Conservation (phyloP, 139 green algal species). For the Chlorella sp. region DNA sequence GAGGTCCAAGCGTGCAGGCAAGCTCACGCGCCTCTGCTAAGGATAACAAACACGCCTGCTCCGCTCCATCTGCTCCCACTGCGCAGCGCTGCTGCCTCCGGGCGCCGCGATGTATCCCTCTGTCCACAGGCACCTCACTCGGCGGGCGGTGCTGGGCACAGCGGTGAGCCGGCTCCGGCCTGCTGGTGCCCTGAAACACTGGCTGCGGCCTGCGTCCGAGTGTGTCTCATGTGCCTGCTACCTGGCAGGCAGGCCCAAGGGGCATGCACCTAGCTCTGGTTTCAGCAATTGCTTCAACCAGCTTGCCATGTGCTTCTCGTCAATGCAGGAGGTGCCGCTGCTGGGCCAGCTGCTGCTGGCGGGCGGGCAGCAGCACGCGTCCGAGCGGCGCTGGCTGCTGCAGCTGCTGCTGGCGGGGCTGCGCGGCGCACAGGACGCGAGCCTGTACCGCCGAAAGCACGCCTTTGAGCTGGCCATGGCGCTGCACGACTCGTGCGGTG, state of each 20-base stretch:
- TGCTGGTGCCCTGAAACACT: neutral
- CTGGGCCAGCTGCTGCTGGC: conserved; percentile 45
- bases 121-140: conserved; percentile 57
- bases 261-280: neutral
- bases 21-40: too few relatives aligned
- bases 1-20: too few relatives aligned
- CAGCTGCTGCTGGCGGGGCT: conserved; percentile 64
- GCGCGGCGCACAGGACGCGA: conserved; percentile 29
- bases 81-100: conserved; percentile 41
- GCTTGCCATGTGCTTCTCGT: too few relatives aligned
- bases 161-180: conserved; percentile 7
- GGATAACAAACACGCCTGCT: neutral
- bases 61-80: too few relatives aligned
- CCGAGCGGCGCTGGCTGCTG: conserved; percentile 66
- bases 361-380: conserved; percentile 20
- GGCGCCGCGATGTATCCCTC: conserved; percentile 47
- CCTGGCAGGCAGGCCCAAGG: neutral
- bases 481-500: conserved; percentile 34
- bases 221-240: too few relatives aligned
- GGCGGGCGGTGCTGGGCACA: conserved; percentile 48
- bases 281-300: neutral
- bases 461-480: conserved; percentile 61
- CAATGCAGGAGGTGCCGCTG: conserved; percentile 50
- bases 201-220: too few relatives aligned
- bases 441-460: conserved; percentile 39